Evolutionary conservation across 129 eudicot species (phyloP), one percentile per base, ranked within the genome.

Genomic region (Centaurea solstitialis): DNA sequence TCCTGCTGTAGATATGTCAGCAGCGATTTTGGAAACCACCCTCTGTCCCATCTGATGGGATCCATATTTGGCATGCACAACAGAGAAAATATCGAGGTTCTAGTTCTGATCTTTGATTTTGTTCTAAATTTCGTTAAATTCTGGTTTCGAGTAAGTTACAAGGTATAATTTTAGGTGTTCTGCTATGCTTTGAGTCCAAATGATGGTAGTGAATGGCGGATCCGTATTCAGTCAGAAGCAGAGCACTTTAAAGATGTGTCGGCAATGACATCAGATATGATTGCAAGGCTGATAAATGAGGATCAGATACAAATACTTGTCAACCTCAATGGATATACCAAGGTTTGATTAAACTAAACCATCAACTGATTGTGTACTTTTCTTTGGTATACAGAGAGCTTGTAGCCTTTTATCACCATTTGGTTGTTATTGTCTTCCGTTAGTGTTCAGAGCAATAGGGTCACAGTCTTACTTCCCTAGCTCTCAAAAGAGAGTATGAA

Each of bases 11-110:
- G 99, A 70, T 95, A 95, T 79, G 97, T 95, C 75, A 95, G 99
- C 91, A 92, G 99, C 76, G 99, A 95, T 87, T 95, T 95, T 81
- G 98, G 99, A 75, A 93, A 95, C 76, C 99, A 95, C 78, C 99
- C 99, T 22, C 80, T 95, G 43, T 95, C 99, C 17, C 99, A 95
- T 85, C 86, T 95, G 74, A 95, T 95, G 99, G 97, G 98, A 68
- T 95, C 99, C 9, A 94, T 95, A 20, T 95, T 91, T 80, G 99
- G 99, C 82, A 92, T 95, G 98, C 99, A 95, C 70, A 85, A 95
- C 76, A 79, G 83, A 74, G 91, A 90, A 76, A 86, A 92, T 59
- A 86, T 95, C 41, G 99, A 95, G 97, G 97, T 95, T 62, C 71
- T 83, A 57, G 22, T 57, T 57, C 24, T 61, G 65, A n/a, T 64